These are phyloP conservation scores for Carex pumila DNA, from an alignment of 176 grass and related monocot species.

Conservation along the genomic window DNA sequence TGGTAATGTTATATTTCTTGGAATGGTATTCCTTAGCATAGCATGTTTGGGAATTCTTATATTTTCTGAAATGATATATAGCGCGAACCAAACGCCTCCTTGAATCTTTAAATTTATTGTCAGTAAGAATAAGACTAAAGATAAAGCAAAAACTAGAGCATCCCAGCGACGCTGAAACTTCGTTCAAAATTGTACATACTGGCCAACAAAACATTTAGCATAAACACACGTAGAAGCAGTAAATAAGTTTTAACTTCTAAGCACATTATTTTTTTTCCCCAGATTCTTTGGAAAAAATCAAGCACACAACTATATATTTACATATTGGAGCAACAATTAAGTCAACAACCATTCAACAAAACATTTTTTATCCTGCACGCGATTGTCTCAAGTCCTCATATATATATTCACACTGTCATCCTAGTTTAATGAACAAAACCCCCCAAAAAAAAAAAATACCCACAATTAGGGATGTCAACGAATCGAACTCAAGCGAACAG, in stretches of 20 bases:
- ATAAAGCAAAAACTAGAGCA: too few species aligned
- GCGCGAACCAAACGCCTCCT: too few species aligned
- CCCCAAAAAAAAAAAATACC: background rate
- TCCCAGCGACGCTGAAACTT: background rate
- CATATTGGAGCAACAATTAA: too few species aligned
- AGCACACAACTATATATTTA: background rate
- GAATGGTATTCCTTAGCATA: too few species aligned
- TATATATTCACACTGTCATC: background rate
- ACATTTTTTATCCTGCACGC: background rate
- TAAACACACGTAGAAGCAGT: background rate
- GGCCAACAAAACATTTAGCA: background rate
- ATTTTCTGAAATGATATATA: too few species aligned
- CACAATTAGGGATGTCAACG: background rate
- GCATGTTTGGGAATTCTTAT: too few species aligned
- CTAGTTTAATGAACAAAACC: background rate
- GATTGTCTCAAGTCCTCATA: background rate
- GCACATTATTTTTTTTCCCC: background rate
- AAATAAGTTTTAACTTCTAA: background rate
- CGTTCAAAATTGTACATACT: background rate
- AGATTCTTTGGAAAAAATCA: background rate
- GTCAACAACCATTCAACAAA: background rate
- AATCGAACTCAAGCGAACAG: too few species aligned
- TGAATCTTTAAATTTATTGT: too few species aligned
- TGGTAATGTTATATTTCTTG: too few species aligned
- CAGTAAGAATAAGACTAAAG: too few species aligned